These are phyloP conservation scores for Termitomyces sp. DNA, from an alignment of 768 basidiomycete species.

Conservation along the genomic window DNA sequence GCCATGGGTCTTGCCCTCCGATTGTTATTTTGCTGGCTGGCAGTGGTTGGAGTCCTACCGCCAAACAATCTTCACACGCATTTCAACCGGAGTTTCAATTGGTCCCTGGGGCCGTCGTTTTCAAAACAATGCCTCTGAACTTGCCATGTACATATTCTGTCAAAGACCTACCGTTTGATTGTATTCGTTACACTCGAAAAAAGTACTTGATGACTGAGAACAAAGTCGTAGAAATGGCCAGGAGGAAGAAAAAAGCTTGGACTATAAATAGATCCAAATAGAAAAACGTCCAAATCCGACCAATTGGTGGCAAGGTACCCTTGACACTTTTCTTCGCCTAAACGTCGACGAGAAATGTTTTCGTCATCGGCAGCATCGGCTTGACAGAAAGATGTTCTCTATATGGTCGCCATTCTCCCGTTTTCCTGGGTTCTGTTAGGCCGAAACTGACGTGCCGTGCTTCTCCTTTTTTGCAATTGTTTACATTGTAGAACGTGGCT, in stretches of 20 bases:
- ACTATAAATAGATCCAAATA: neutral
- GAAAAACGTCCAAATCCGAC: neutral
- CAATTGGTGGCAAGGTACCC: neutral
- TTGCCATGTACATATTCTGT: neutral
- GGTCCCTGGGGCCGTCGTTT: neutral
- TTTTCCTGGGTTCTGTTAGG: neutral
- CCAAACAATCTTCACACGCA: conserved; percentile 20
- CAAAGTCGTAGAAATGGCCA: neutral
- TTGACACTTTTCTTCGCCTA: neutral
- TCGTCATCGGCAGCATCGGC: neutral
- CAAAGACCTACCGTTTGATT: neutral
- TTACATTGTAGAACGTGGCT: neutral
- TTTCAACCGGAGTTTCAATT: conserved; percentile 19
- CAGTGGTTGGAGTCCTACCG: conserved; percentile 47
- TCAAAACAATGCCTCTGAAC: neutral
- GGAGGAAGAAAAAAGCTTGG: neutral
- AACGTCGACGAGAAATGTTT: neutral
- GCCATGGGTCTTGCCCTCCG: conserved; percentile 69
- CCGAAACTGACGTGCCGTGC: neutral
- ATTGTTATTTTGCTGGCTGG: conserved; percentile 30
- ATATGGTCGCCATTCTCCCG: neutral
- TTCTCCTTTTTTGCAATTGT: neutral
- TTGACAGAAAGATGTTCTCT: neutral
- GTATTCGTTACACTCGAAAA: too few relatives aligned
- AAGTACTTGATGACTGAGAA: neutral